Evolutionary conservation across 768 basidiomycete genomes (phyloP), one percentile per base, ranked within the genome.

Genomic region (Tylopilus subfusipes): DNA sequence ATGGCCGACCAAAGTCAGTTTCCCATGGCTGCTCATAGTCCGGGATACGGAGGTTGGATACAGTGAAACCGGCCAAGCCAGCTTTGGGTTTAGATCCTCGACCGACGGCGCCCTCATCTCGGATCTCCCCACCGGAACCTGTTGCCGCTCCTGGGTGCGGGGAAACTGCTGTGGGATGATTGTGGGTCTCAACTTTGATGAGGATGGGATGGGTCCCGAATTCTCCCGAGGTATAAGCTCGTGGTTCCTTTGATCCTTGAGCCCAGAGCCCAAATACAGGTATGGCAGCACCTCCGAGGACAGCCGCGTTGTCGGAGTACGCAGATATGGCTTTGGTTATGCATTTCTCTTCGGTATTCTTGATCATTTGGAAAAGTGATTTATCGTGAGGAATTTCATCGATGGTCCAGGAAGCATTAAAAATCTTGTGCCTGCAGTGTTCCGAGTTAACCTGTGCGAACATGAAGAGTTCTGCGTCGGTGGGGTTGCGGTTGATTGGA

Each of bases 371-470:
- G 74, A 99, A 99, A 21, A 98, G 82, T 5, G 92, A 90, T 42
- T 76, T 75, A 53, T 88, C 81, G 62, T 83, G 76, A 12, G 76
- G 63, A 38, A 76, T 63, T 2, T 79, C 87, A 63, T 98, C 89
- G 60, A 99, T 82, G 12, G 84, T 90, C 97, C 97, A 99, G 16
- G 89, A 81, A 0, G 97, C 95, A 68, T 99, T 99, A 79, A 98
- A 99, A 62, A 98, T 98, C 75, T 99, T 99, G 79, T 99, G 97
- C 31, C 97, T 82, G 71, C 97, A 99, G 67, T 98, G 97, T 71
- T 99, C 97, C n/a, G 95, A 98, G 75, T 99, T 99, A 69, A 99
- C 96, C 68, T 99, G 97, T 4, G 97, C 96, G 71, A 98, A 99
- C 97, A 98, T 99, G 82, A 99, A 99, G 9, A 99, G 78, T 69